phyloP scores from a whole-genome alignment of 306 rosid genomes.

The Citrullus amarus region DNA sequence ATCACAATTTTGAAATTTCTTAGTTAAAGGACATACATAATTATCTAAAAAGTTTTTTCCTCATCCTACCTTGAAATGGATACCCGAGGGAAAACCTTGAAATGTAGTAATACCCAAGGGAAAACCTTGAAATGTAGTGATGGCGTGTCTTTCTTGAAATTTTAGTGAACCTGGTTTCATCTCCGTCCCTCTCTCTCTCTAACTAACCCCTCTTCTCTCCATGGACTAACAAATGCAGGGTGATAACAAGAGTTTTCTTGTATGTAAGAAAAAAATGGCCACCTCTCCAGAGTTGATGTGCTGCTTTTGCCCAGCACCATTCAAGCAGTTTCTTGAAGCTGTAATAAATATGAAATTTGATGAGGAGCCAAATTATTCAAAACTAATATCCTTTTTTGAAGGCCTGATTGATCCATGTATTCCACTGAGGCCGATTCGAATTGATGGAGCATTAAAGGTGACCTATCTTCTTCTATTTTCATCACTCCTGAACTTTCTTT shows the following conservation, averaged over 20 bases:
- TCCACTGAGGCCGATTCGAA: constrained; percentile 67
- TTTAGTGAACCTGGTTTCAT: constrained; percentile 11
- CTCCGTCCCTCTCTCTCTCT: background rate
- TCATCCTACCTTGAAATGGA: background rate
- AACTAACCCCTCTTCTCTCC: background rate
- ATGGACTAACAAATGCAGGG: constrained; percentile 45
- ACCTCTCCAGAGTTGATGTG: constrained; percentile 87
- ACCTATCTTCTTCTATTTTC: background rate
- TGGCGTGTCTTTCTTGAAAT: background rate
- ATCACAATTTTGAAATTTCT: background rate
- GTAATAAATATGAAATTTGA: constrained; percentile 82
- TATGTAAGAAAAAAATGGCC: constrained; percentile 86
- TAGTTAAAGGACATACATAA: background rate
- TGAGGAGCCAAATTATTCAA: constrained; percentile 86
- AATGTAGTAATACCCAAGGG: background rate
- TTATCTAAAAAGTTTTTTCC: background rate
- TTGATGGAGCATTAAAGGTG: constrained; percentile 94
- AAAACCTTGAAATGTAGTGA: background rate
- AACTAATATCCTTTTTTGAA: constrained; percentile 69
- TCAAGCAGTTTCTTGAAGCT: constrained; percentile 81
- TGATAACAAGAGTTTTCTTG: constrained; percentile 92
- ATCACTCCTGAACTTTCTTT: background rate
- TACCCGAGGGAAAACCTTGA: too few relatives aligned
- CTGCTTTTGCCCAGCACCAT: constrained; percentile 82
- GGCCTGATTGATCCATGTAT: constrained; percentile 69